Evolutionary conservation across 2,329 filamentous ascomycete genomes (phyloP).

Genomic region (Stemphylium beticola): DNA sequence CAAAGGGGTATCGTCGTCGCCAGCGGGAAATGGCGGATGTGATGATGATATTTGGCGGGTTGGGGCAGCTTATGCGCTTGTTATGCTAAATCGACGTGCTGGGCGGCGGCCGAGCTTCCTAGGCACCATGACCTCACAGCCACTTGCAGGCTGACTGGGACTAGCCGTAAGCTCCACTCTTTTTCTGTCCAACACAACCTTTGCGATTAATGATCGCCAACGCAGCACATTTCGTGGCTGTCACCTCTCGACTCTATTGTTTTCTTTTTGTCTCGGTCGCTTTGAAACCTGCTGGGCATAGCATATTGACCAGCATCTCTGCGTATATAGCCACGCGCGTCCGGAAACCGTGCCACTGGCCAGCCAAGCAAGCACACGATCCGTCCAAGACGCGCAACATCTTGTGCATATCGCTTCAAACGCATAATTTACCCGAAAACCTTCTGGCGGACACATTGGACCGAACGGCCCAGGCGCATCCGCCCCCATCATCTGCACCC

Average conservation of each 20-base stretch:
- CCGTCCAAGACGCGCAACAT: slow-evolving; percentile 9
- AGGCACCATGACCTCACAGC: slow-evolving; percentile 32
- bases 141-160: slow-evolving; percentile 6
- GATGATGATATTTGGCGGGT: background rate
- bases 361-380: slow-evolving; percentile 11
- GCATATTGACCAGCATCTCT: background rate
- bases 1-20: slow-evolving; percentile 19
- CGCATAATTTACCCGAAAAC: background rate
- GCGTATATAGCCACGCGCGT: background rate
- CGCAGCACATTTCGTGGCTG: slow-evolving; percentile 3
- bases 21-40: slow-evolving; percentile 30
- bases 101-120: slow-evolving; percentile 18
- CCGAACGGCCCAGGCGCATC: slow-evolving; percentile 4
- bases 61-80: slow-evolving; percentile 16
- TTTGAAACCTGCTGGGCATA: background rate
- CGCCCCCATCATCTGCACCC: slow-evolving; percentile 5
- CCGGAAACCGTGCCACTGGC: slow-evolving; percentile 2
- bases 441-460: slow-evolving; percentile 8
- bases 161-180: slow-evolving; percentile 10
- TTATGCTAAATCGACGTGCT: slow-evolving; percentile 16
- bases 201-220: slow-evolving; percentile 11
- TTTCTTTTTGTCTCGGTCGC: too few species aligned
- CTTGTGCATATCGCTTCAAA: background rate
- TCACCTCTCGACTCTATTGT: background rate
- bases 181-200: background rate